These are phyloP conservation scores for Cryptococcus sp. DNA, from an alignment of 1,284 basidiomycete genomes.

Conservation along the genomic window DNA sequence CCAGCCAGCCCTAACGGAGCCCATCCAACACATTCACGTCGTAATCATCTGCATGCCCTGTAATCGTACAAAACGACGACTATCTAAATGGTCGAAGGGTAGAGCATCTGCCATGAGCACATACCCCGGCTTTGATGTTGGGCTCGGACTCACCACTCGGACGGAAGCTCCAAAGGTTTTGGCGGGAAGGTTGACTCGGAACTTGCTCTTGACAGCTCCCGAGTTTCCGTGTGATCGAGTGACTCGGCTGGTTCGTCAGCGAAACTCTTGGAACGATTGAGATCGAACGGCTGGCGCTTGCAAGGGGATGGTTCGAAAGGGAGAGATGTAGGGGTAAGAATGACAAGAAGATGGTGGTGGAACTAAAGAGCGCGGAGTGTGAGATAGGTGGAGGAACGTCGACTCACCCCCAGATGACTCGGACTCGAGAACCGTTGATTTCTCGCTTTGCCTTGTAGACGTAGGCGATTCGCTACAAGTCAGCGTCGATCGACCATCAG, in stretches of 20 bases:
- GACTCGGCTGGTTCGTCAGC: conserved; percentile 60
- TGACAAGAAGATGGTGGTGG: too few relatives aligned
- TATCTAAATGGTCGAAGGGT: conserved; percentile 48
- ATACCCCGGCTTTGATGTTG: too few relatives aligned
- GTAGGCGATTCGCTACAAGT: conserved; percentile 79
- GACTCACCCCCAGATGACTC: conserved; percentile 89
- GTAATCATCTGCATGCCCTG: too few relatives aligned
- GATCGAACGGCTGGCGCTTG: neutral
- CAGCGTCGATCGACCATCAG: neutral
- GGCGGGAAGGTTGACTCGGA: conserved; percentile 92
- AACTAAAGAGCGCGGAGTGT: too few relatives aligned
- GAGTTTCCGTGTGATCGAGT: conserved; percentile 90
- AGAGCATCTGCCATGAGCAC: conserved; percentile 40
- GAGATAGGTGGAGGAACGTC: conserved; percentile 5
- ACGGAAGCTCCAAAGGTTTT: conserved; percentile 91
- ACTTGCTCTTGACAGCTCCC: conserved; percentile 97
- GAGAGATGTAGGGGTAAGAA: too few relatives aligned
- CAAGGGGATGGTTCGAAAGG: conserved; percentile 1
- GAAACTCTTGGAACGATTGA: neutral
- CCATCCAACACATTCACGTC: too few relatives aligned
- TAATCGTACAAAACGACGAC: too few relatives aligned
- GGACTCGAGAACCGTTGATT: conserved; percentile 84
- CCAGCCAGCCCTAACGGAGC: too few relatives aligned
- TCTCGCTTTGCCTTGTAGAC: conserved; percentile 95
- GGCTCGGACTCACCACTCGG: conserved; percentile 82